Evolutionary conservation across 2,329 filamentous ascomycete species (phyloP).

Genomic region (Phaeosphaeriaceae sp.): DNA sequence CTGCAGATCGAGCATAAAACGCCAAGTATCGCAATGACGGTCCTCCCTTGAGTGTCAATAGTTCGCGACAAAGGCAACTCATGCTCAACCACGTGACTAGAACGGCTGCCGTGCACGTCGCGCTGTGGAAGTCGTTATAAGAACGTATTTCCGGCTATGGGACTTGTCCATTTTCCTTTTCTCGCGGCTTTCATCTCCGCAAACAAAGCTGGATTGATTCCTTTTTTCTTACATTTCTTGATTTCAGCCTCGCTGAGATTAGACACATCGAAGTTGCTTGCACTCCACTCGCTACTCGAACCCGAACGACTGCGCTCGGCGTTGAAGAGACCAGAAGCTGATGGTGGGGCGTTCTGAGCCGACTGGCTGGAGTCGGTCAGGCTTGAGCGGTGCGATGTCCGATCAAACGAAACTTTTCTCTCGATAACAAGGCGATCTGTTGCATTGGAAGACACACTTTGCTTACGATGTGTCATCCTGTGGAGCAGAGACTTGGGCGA

Average conservation of each 20-base stretch:
- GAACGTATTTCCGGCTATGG: slow-evolving; percentile 45
- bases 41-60: too few relatives aligned
- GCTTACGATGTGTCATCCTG: slow-evolving; percentile 24
- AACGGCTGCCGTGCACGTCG: too few relatives aligned
- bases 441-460: slow-evolving; percentile 13
- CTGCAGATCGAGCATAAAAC: too few relatives aligned
- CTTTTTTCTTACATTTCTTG: slow-evolving; percentile 55
- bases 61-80: too few relatives aligned
- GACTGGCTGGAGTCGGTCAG: slow-evolving; percentile 34
- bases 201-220: slow-evolving; percentile 55
- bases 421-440: slow-evolving; percentile 35
- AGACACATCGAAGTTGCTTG: slow-evolving; percentile 50
- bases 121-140: slow-evolving; percentile 15
- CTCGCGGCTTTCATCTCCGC: slow-evolving; percentile 57
- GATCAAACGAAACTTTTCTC: slow-evolving; percentile 42
- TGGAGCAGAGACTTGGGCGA: slow-evolving; percentile 29
- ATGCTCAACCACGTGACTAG: not conserved
- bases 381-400: slow-evolving; percentile 39
- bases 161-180: slow-evolving; percentile 48
- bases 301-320: slow-evolving; percentile 20
- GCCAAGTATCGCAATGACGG: too few relatives aligned
- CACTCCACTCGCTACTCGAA: slow-evolving; percentile 46
- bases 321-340: slow-evolving; percentile 5
- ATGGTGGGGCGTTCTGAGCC: slow-evolving; percentile 22
- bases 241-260: slow-evolving; percentile 50